Base-by-base conservation (phyloP, 805 yeast genomes). In the Teunomyces aglyptinius region DNA sequence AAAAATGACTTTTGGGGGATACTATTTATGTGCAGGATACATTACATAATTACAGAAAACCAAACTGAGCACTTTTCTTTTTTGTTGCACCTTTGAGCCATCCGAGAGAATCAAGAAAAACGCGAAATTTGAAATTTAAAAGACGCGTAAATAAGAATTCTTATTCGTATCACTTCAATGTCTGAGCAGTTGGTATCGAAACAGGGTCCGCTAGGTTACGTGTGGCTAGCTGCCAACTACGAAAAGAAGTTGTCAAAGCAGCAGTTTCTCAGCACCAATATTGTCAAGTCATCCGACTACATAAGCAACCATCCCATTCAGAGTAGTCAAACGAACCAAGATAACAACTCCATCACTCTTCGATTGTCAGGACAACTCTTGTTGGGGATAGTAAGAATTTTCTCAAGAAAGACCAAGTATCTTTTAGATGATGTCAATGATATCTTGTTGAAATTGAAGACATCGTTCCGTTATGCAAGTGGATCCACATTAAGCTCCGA, bases 201-300 rank as follows among this genome's bases (percentile, higher is more conserved):
- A 49, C 83, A 83, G 59, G 95, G 96, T 2, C 96, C 96, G 1
- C 71, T 90, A 49, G 96, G 95, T 2, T 87, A 85, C 53, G 90
- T 89, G 6, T 90, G 97, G 97, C 73, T 90, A 40, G 97, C 97
- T 7, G 92, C 96, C 16, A 90, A 88, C 60, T 77, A 90, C 66
- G 96, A 90, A 55, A 81, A 82, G 56, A 85, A 83, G 54, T 76
- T 88, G 28, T 77, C 90, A 36, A 85, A 85, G 56, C 81, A 80
- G 44, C 92, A 87, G 59, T 72, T 85, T 38, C 70, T 89, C 41
- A 83, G 79, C 55, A 85, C 96, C 11, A 80, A 86, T 55, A 83
- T 91, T 48, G 61, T 78, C 11, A 77, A 82, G 49, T 84, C 76
- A 1, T 65, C 76, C 6, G 54, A 54, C 39, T 55, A 58, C 49